Evolutionary conservation across 805 yeast species (phyloP), one percentile per base, ranked within the genome.

Genomic region (Ogataea pilisensis): DNA sequence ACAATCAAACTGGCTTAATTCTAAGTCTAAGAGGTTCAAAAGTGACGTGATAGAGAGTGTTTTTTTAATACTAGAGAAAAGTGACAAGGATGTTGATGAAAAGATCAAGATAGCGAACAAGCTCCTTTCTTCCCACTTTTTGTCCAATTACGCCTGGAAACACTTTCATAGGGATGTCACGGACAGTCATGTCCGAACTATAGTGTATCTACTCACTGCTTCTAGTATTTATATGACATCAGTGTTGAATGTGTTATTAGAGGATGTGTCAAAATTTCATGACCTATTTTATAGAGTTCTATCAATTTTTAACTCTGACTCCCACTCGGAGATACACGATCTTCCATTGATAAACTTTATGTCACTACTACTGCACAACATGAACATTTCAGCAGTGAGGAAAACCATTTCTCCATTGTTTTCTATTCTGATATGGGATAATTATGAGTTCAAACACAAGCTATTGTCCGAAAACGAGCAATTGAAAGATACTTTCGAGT

Each of bases 101-200:
- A 7, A 16, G 12, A 19, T 8, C 30, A 16, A 26, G 3, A 28
- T 18, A n/a, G 22, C 12, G 2, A 14, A 26, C 17, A 33, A 32
- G 17, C 19, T 41, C 29, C 25, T 37, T 6, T 20, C 33, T 4
- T 25, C 62, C 2, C 49, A 43, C 17, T 64, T 53, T 44, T 55
- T 65, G 27, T 36, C 46, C 16, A 46, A 54, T n/a, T 61, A 64
- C 19, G 54, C 69, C 12, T 75, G 77, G 78, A 60, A 58, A 11
- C 47, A 55, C 31, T 69, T 70, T 42, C 64, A 65, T 36, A 57
- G 55, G 9, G 73, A 71, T 42, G 58, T 64, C 8, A 57, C 72
- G 3, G 53, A 61, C 34, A 64, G 60, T 21, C 77, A 73, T 48
- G 54, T 73, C 4, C 65, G 66, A 28, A 50, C 65, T 35, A 53